Evolutionary conservation across 2,329 filamentous ascomycete species (phyloP), one percentile per base, ranked within the genome.

Genomic region (Dactylonectria macrodidyma): DNA sequence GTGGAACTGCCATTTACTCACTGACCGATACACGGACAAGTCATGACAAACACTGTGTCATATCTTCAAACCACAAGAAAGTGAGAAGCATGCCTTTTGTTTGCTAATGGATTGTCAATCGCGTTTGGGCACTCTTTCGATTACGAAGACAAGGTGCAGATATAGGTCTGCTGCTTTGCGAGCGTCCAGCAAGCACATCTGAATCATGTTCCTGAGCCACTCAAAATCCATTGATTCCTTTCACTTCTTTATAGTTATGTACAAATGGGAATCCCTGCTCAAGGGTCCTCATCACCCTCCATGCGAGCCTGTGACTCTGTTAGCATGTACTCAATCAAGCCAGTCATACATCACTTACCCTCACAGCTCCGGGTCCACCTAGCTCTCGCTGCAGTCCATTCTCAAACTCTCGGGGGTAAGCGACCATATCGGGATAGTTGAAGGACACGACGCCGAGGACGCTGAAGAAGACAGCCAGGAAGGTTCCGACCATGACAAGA

Each of bases 361-460:
- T 85, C 60, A 90, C 68, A 65, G 91, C 91, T 76, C 88, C 88
- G 33, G 89, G 80, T 10, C 93, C 93, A 68, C 93, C 93, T 67
- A 96, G 83, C 79, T 95, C 93, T 77, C 87, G 87, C 81, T 94
- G 89, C 71, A 96, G 80, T 24, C 93, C 93, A 71, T 87, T 90
- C 76, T 91, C 89, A 77, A 91, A 96, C 74, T 92, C 91, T 67
- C 90, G 88, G 10, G 93, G 92, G 70, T 86, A 90, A 36, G 91
- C 88, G 51, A 87, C 88, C 80, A 87, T 90, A 79, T 95, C 93
- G 24, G 93, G 93, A 75, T 95, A 95, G 77, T 87, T 86, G 70
- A 87, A 73, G 78, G 89, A 90, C 55, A 97, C 90, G 36, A 88
- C 83, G 66, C 91, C 94, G 81, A 87, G 89, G 60, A 95, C 80